Evolutionary conservation across 2,329 filamentous ascomycete genomes (phyloP), one percentile per base, ranked within the genome.

Genomic region (Talaromyces atroroseus): DNA sequence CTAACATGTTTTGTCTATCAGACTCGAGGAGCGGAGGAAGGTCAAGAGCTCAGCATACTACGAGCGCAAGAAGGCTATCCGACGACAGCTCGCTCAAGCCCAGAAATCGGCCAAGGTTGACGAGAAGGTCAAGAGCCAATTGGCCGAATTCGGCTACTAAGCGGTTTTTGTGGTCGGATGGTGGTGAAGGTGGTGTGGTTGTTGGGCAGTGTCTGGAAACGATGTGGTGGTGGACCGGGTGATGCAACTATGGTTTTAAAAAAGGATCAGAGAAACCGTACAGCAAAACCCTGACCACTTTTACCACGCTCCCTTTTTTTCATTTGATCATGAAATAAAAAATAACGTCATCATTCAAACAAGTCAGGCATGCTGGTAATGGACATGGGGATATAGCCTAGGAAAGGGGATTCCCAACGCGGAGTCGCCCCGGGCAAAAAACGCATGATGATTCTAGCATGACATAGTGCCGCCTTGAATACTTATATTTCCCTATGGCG

Each of bases 41-140:
- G 92, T 95, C 79, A 99, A 97, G 90, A 88, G 91, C 74, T 86
- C 89, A 70, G 94, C 94, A 77, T 99, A 96, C 89, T 97, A 97
- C 86, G 92, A 95, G 85, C 91, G 92, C 86, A 99, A 97, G 94
- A 96, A 95, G 90, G 85, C 90, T 68, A 89, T 89, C 70, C 85
- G 88, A 77, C 89, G 88, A 84, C 90, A 95, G 82, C 81, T 96
- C 70, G 82, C 86, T 69, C 89, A 96, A 76, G 92, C 92, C 71
- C 88, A 95, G 87, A 92, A 92, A 88, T 89, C 82, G 78, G 90
- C 91, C 68, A 86, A 84, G 76, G 85, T 92, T 78, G 87, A 92
- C 80, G 81, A 83, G 76, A 91, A 94, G 85, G 90, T 88, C 76
- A 84, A 87, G 80, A 82, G 88, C 82, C 87, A 94, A 79, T 88